phyloP scores from a whole-genome alignment of 2,329 filamentous ascomycete genomes.

The Talaromyces pinophilus region DNA sequence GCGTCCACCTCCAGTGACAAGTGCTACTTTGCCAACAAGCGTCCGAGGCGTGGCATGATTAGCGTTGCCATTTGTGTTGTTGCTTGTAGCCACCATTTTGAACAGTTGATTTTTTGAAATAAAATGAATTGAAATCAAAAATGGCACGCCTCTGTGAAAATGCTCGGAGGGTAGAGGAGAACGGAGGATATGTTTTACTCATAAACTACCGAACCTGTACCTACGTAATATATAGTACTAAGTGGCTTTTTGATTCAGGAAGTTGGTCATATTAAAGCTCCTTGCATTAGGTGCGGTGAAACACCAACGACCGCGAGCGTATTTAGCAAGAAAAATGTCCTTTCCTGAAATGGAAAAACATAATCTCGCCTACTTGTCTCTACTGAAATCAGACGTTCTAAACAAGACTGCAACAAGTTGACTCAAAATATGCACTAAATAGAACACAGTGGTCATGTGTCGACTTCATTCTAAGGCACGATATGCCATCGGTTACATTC shows the following conservation, averaged over 20 bases:
- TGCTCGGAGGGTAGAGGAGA: neutral
- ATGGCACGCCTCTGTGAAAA: neutral
- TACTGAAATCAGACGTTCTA: constrained; percentile 1
- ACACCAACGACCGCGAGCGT: constrained; percentile 5
- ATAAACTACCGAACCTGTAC: too few species aligned
- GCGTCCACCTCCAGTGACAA: constrained; percentile 41
- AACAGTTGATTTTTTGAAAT: neutral
- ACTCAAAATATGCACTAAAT: neutral
- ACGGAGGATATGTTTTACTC: neutral
- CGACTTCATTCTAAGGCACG: neutral
- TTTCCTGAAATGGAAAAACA: neutral
- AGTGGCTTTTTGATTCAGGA: neutral
- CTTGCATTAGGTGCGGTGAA: neutral
- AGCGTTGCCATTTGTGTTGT: constrained; percentile 11
- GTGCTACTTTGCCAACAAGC: constrained; percentile 36
- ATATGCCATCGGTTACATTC: constrained; percentile 2
- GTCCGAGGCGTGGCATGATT: constrained; percentile 8
- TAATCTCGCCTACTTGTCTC: too few species aligned
- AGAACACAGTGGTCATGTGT: neutral
- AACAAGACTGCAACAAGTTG: neutral
- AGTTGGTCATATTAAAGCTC: neutral
- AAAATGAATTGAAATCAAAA: neutral
- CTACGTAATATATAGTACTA: neutral
- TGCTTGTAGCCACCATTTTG: constrained; percentile 18
- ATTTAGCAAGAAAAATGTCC: neutral